These are phyloP conservation scores for Aristolochia fimbriata DNA, from an alignment of 164 flowering plant species.

Conservation along the genomic window DNA sequence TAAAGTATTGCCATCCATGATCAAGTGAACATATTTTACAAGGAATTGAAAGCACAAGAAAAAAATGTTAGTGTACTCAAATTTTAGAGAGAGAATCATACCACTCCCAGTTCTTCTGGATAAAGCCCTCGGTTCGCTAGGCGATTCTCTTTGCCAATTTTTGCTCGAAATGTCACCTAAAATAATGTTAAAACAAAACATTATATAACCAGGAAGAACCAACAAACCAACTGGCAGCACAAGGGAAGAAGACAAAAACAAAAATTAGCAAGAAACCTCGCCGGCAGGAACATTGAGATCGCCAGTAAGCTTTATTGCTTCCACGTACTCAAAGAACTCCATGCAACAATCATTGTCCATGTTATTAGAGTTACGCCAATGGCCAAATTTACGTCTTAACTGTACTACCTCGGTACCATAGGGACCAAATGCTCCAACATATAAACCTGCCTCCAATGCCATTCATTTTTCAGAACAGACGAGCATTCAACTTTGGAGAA, in stretches of 20 bases:
- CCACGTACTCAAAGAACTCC: constrained; percentile 96
- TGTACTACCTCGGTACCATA: constrained; percentile 93
- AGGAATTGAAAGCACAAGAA: background rate
- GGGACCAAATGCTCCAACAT: constrained; percentile 95
- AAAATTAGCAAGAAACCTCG: constrained; percentile 37
- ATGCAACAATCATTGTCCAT: constrained; percentile 34
- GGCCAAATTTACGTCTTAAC: constrained; percentile 79
- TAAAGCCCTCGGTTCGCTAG: constrained; percentile 53
- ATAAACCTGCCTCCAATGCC: constrained; percentile 44
- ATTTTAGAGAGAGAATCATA: constrained; percentile 14
- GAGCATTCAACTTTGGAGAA: background rate
- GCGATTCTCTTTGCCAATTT: constrained; percentile 73
- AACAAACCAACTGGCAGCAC: constrained; percentile 3
- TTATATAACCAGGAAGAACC: background rate
- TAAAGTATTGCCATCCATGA: background rate
- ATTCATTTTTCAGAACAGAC: background rate
- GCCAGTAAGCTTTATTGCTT: constrained; percentile 93
- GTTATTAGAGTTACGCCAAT: constrained; percentile 49
- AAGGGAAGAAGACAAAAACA: no score
- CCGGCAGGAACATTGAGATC: constrained; percentile 97
- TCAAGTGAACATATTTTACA: background rate
- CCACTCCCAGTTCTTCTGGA: constrained; percentile 95
- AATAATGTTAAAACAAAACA: background rate
- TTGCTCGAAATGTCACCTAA: constrained; percentile 94
- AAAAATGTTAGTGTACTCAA: background rate